Conservation (phyloP, 495 filamentous ascomycete genomes). For the Cairneyella variabilis region DNA sequence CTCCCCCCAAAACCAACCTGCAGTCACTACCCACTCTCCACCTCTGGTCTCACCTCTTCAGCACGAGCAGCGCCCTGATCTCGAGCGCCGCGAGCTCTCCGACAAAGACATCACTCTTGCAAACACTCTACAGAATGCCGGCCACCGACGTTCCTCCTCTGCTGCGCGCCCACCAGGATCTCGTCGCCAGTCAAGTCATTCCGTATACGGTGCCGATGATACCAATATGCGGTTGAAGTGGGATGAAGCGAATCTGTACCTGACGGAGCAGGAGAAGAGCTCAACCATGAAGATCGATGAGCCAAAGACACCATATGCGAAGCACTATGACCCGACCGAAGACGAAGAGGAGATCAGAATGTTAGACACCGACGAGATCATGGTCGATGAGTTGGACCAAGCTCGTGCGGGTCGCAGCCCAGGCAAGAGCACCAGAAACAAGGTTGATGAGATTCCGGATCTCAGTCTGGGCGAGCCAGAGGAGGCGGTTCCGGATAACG, state of each 20-base stretch:
- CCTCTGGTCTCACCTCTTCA: conserved; percentile 43
- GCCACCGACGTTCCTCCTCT: conserved; percentile 81
- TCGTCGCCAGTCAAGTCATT: conserved; percentile 63
- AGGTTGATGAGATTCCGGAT: conserved; percentile 82
- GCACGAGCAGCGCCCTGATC: conserved; percentile 18
- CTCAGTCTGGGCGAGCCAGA: conserved; percentile 94
- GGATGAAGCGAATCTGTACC: conserved; percentile 96
- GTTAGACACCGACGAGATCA: conserved; percentile 53
- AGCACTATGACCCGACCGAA: conserved; percentile 82
- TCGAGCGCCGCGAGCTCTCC: conserved; percentile 45
- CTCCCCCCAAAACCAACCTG: conserved; percentile 47
- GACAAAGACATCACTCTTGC: conserved; percentile 86
- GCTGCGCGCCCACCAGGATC: conserved; percentile 52
- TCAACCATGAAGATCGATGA: conserved; percentile 98
- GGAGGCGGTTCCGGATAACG: conserved; percentile 52
- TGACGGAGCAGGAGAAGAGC: conserved; percentile 91
- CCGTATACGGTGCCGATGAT: conserved; percentile 44
- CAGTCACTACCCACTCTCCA: conserved; percentile 30
- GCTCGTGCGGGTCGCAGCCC: conserved; percentile 31
- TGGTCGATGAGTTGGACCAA: conserved; percentile 73
- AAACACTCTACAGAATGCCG: conserved; percentile 93
- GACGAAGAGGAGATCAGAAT: conserved; percentile 71
- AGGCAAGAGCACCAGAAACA: conserved; percentile 27
- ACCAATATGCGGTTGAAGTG: conserved; percentile 79
- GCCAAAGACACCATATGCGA: conserved; percentile 94